phyloP scores from a whole-genome alignment of 2,329 filamentous ascomycete species.

The Fusarium tanahbumbuense region DNA sequence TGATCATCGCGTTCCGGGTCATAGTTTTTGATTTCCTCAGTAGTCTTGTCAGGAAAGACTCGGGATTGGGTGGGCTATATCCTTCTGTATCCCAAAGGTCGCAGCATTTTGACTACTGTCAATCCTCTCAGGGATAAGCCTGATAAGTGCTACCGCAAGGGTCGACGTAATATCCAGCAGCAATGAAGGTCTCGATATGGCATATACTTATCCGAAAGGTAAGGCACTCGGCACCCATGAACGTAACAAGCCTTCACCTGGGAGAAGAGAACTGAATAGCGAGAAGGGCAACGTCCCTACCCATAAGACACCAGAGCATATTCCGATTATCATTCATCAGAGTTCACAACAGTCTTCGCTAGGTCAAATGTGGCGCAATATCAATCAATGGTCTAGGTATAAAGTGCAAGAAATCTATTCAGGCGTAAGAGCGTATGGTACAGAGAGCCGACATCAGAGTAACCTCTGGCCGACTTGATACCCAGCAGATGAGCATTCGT shows the following conservation, averaged over 20 bases:
- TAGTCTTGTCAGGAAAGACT: not conserved
- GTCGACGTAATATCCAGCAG: not conserved
- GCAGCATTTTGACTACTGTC: not conserved
- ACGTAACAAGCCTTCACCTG: not conserved
- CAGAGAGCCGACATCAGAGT: slow-evolving; percentile 43
- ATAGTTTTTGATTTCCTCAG: not conserved
- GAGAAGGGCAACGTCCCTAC: not conserved
- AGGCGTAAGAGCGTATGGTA: slow-evolving; percentile 50
- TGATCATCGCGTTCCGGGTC: not conserved
- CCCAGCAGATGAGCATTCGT: slow-evolving; percentile 44
- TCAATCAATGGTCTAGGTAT: slow-evolving; percentile 21
- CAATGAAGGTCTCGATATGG: not conserved
- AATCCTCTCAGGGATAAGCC: not conserved
- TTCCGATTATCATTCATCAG: not conserved
- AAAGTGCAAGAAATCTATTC: slow-evolving; percentile 47
- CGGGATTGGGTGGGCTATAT: not conserved
- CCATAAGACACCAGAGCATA: not conserved
- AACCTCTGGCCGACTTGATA: slow-evolving; percentile 32
- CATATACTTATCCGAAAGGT: not conserved
- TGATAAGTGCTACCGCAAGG: not conserved
- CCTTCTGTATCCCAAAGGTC: not conserved
- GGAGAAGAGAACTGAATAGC: too few relatives aligned
- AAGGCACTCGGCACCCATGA: not conserved
- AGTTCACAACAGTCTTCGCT: not conserved
- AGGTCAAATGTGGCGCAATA: not conserved